phyloP scores from a whole-genome alignment of 1,284 basidiomycete genomes.

The Bondarzewia mesenterica region DNA sequence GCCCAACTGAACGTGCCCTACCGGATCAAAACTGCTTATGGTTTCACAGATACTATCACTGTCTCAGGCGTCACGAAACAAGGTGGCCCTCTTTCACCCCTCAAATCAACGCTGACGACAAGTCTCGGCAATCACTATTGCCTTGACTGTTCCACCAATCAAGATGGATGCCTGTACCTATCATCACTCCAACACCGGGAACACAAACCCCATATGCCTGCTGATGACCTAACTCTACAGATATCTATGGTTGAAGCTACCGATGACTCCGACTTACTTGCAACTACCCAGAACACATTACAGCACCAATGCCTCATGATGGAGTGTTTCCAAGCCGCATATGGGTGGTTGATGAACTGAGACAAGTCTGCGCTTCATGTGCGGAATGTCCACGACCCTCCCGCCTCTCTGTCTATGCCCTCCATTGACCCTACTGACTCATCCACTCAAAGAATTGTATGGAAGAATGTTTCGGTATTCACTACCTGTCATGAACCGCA shows the following conservation, averaged over 20 bases:
- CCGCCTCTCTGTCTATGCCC: neutral
- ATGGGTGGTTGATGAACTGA: neutral
- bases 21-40: no score
- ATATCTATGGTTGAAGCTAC: neutral
- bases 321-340: neutral
- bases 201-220: neutral
- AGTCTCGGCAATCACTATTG: neutral
- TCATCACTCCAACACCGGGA: no score
- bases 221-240: neutral
- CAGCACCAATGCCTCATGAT: neutral
- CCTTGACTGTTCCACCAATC: no score
- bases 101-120: neutral
- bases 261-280: neutral
- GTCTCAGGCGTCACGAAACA: constrained; percentile 4
- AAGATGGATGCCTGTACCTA: no score
- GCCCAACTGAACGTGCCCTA: constrained; percentile 16
- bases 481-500: no score
- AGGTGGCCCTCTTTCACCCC: neutral
- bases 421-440: neutral
- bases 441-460: no score
- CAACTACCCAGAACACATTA: neutral
- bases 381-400: neutral
- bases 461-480: no score
- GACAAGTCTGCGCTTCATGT: neutral
- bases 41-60: no score